Base-by-base conservation (phyloP, 78 protist genomes). In the Emiliania huxleyi region DNA sequence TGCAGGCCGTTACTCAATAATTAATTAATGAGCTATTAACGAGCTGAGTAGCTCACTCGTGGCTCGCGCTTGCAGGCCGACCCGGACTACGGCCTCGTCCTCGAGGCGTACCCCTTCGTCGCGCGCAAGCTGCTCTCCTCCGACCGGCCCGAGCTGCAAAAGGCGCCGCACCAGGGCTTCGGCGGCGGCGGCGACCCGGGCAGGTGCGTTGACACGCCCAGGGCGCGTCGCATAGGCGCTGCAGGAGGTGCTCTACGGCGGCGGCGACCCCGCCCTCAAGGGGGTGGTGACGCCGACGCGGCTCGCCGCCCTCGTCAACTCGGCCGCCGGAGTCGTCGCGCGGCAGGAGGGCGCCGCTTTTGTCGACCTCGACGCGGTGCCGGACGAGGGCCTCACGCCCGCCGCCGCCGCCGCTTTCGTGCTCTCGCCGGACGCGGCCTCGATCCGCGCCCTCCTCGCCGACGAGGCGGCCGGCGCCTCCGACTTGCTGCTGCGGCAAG, bases 101-200 rank as follows among this genome's bases (percentile, higher is more conserved):
- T 81, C 40, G 49, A 42, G 52, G 87, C 92, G 12, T 93, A 93
- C 89, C 95, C 95, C 23, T 93, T 93, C 49, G 92, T 93, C 33
- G 95, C 94, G 92, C 91, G 94, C 45, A 87, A 88, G 46, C 89
- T 93, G 26, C 94, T 93, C 35, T 43, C 56, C 11, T 69, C 44
- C 1, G 94, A 69, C 35, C 69, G 91, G 69, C 92, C 95, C 21
- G 95, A 88, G 81, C 5, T 89, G 35, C 95, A 93, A 56, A 3
- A 42, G 37, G 91, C 95, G 40, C 81, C 89, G 21, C 89, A 75
- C n/a, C 55, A 93, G 71, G 89, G 75, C 38, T 90, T 89, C 48
- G 88, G 77, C 43, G 89, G 55, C 18, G 44, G 35, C 1, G 77
- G 73, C 44, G n/a, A n/a, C n/a, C n/a, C n/a, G n/a, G n/a, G n/a